Percentiles rank a stretch among this genome's conserved stretches.
These are phyloP conservation scores for Apiospora rasikravindrae DNA, from an alignment of 2,329 filamentous ascomycete genomes.

Conservation along the genomic window DNA sequence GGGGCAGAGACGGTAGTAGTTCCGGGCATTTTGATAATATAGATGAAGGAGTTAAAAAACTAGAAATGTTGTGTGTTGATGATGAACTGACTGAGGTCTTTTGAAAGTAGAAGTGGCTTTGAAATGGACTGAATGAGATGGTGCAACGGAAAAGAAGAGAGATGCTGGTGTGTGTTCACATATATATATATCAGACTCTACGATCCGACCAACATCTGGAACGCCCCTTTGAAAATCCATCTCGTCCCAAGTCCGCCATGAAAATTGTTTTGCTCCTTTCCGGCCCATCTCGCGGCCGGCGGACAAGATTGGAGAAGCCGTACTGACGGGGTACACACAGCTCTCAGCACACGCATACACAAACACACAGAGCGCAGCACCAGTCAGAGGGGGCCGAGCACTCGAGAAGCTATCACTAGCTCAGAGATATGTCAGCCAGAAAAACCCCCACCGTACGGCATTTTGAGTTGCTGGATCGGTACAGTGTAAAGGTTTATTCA, in stretches of 20 bases:
- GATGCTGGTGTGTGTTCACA: neutral
- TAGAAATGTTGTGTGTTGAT: neutral
- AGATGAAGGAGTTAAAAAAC: neutral
- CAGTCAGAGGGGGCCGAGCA: neutral
- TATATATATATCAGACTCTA: constrained; percentile 5
- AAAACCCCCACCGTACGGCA: neutral
- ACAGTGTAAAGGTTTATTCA: neutral
- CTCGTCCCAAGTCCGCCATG: neutral
- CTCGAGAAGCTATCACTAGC: neutral
- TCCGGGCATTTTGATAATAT: constrained; percentile 41
- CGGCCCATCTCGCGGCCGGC: constrained; percentile 14
- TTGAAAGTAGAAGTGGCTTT: neutral
- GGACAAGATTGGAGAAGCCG: constrained; percentile 21
- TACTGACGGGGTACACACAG: neutral
- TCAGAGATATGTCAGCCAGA: constrained; percentile 1
- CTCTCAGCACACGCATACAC: neutral
- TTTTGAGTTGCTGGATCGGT: constrained; percentile 9
- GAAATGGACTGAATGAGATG: neutral
- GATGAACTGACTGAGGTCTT: neutral
- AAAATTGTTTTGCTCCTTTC: neutral
- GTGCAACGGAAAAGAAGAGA: neutral
- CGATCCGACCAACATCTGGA: neutral
- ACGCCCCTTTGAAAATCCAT: neutral
- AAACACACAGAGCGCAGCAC: neutral
- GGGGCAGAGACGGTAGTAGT: constrained; percentile 26